A percentile compares a stretch with the other conserved stretches of the same genome.
Evolutionary conservation across 495 filamentous ascomycete species (phyloP).

Genomic region (Aspergillus campestris): DNA sequence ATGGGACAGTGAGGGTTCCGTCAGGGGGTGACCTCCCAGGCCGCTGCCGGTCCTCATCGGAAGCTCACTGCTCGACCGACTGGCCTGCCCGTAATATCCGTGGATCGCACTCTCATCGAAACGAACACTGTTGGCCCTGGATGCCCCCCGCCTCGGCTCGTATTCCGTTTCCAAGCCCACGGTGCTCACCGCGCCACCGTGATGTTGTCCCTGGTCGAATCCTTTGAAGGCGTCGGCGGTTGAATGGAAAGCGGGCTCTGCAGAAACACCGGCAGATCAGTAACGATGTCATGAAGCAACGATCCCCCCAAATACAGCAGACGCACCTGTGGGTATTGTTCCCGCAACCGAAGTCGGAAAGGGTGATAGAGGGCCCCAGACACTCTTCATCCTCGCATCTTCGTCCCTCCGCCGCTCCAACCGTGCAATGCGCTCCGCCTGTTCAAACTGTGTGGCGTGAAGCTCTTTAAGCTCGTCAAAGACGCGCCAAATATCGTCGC

Average conservation of each 20-base stretch:
- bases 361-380: conserved; percentile 73
- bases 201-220: conserved; percentile 73
- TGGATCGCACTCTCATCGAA: conserved; percentile 96
- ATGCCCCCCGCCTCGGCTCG: conserved; percentile 84
- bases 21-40: conserved; percentile 73
- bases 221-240: conserved; percentile 70
- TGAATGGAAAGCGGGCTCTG: conserved; percentile 68
- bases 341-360: conserved; percentile 63
- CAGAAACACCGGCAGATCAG: conserved; percentile 1
- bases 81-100: conserved; percentile 76
- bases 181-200: conserved; percentile 54
- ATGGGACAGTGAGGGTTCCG: conserved; percentile 83
- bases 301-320: neutral
- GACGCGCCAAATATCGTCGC: conserved; percentile 77
- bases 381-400: conserved; percentile 73
- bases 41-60: conserved; percentile 71
- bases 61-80: conserved; percentile 70
- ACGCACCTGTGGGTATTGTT: conserved; percentile 68
- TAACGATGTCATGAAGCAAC: neutral
- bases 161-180: conserved; percentile 82
- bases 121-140: conserved; percentile 94
- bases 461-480: conserved; percentile 82
- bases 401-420: conserved; percentile 77
- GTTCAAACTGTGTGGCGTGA: conserved; percentile 66
- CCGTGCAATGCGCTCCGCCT: conserved; percentile 68